Evolutionary conservation across 2,329 filamentous ascomycete species (phyloP).

Genomic region (Colletotrichum lindemuthianum): DNA sequence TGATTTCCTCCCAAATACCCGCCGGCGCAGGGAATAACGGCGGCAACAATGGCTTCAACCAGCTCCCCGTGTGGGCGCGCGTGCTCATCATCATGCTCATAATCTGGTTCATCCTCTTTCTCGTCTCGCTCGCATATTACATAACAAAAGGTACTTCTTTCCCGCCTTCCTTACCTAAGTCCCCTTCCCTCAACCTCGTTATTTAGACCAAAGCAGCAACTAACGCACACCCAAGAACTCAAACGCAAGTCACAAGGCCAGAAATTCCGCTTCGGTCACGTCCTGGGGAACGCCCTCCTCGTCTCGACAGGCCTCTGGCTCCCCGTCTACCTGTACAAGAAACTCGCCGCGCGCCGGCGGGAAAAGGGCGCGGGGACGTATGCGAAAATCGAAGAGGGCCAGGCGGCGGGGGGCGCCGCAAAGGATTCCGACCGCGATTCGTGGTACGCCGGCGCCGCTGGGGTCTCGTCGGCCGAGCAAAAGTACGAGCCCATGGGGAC

Average conservation of each 20-base stretch:
- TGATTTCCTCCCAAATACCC: not conserved
- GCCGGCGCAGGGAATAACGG: conserved; percentile 3
- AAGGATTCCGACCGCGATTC: conserved; percentile 10
- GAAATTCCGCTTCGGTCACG: conserved; percentile 31
- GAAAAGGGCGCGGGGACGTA: conserved; percentile 23
- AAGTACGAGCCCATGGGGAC: conserved; percentile 31
- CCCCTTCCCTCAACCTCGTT: not conserved
- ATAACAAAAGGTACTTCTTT: conserved; percentile 8
- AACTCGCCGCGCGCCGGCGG: conserved; percentile 34
- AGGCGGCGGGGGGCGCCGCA: not conserved
- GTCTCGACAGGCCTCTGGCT: conserved; percentile 36
- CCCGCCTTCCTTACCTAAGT: no score
- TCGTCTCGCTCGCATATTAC: conserved; percentile 17
- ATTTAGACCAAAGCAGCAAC: not conserved
- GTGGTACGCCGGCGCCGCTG: conserved; percentile 27
- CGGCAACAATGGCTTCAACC: conserved; percentile 13
- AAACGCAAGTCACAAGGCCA: conserved; percentile 34
- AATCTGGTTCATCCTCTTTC: conserved; percentile 28
- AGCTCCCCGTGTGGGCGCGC: conserved; percentile 33
- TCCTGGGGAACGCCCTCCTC: conserved; percentile 29
- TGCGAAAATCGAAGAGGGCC: conserved; percentile 35
- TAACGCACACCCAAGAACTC: conserved; percentile 19
- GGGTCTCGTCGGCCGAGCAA: not conserved
- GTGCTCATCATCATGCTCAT: conserved; percentile 34
- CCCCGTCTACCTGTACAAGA: conserved; percentile 40